A percentile compares a stretch with the other conserved stretches of the same genome.
These are phyloP conservation scores for Plectosphaerella plurivora DNA, from an alignment of 2,329 filamentous ascomycete species.

Conservation along the genomic window DNA sequence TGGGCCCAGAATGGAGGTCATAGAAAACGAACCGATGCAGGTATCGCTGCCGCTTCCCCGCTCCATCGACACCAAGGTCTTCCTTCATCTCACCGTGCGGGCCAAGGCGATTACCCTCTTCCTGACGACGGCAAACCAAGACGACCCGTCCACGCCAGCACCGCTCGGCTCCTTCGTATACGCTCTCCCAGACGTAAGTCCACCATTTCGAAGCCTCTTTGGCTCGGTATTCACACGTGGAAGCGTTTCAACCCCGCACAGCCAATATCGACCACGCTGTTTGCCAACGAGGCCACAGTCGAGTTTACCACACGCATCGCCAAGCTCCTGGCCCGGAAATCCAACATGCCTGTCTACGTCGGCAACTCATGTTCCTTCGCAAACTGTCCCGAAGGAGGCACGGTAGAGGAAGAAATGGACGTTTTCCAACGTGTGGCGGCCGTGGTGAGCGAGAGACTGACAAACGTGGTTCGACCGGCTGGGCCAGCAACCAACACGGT, in stretches of 20 bases:
- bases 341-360: conserved; percentile 77
- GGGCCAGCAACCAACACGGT: conserved; percentile 1
- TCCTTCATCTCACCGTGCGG: conserved; percentile 54
- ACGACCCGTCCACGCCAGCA: conserved; percentile 43
- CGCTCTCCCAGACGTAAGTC: conserved; percentile 77
- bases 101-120: conserved; percentile 56
- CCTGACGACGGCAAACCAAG: conserved; percentile 52
- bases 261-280: conserved; percentile 74
- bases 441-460: conserved; percentile 56
- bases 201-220: too few relatives aligned
- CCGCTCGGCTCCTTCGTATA: conserved; percentile 89
- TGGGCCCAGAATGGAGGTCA: neutral
- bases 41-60: conserved; percentile 57
- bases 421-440: conserved; percentile 72
- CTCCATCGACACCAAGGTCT: conserved; percentile 56
- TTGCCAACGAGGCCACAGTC: conserved; percentile 67
- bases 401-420: conserved; percentile 91
- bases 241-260: conserved; percentile 52
- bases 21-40: conserved; percentile 26
- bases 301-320: conserved; percentile 86
- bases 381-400: conserved; percentile 69
- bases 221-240: neutral
- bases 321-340: conserved; percentile 72
- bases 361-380: conserved; percentile 81
- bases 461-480: conserved; percentile 19